phyloP scores from a whole-genome alignment of 176 grass and related monocot genomes.

The Puya raimondii region DNA sequence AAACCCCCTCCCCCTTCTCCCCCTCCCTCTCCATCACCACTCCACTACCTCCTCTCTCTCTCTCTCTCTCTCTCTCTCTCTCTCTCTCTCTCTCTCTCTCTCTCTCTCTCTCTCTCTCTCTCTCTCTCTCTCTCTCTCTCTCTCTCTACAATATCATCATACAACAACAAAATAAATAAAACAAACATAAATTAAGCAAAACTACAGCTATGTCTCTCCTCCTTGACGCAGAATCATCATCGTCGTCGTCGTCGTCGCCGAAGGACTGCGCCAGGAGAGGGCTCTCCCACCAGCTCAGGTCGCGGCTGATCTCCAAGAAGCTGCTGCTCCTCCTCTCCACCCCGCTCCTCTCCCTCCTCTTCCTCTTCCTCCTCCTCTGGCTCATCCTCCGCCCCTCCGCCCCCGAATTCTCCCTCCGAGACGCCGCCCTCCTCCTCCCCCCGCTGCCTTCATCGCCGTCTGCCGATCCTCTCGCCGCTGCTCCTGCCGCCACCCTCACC shows the following conservation, averaged over 20 bases:
- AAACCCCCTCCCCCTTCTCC: too few relatives aligned
- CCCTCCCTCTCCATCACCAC: too few relatives aligned
- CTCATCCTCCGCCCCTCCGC: conserved; percentile 48
- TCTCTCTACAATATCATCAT: neutral
- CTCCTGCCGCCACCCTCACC: conserved; percentile 23
- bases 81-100: too few relatives aligned
- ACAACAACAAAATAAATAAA: neutral
- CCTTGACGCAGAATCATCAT: neutral
- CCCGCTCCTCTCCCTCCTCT: conserved; percentile 26
- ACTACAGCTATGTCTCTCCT: conserved; percentile 29
- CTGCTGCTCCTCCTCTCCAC: conserved; percentile 25
- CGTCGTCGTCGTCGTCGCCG: conserved; percentile 6
- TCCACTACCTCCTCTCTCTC: too few relatives aligned
- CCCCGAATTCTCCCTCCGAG: conserved; percentile 51
- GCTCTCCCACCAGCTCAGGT: conserved; percentile 18
- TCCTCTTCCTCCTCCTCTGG: conserved; percentile 49
- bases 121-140: neutral
- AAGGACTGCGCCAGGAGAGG: conserved; percentile 47
- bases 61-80: too few relatives aligned
- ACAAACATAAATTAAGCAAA: too few relatives aligned
- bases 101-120: too few relatives aligned
- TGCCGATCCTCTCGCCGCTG: conserved; percentile 1
- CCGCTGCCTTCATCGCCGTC: neutral
- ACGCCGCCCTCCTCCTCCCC: conserved; percentile 23
- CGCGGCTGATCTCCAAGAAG: conserved; percentile 20